Base-by-base conservation (phyloP, 2,329 filamentous ascomycete genomes). In the Talaromyces sp. region DNA sequence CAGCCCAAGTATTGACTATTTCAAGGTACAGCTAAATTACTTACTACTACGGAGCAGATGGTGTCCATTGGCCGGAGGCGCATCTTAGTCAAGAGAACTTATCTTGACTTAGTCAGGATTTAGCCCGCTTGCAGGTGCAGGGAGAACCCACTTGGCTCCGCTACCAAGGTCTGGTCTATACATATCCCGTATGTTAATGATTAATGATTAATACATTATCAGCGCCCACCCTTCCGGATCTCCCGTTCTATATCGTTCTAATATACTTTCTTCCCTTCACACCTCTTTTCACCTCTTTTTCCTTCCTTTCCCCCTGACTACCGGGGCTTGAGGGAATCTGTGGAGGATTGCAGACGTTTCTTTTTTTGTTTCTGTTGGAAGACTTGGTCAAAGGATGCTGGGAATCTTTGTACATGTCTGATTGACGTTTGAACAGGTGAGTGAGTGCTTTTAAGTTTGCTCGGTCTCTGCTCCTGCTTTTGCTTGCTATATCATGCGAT, bases 321-420 rank as follows among this genome's bases (percentile, higher is more conserved):
- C 19, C 52, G 52, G 52, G 52, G 52, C 2, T 39, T 19, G 49
- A 52, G 49, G 49, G 49, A n/a, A 31, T 52, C 6, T 19, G 33
- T 3, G 49, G 49, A 52, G 49, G 49, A 52, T 37, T 56, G 33
- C 10, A 22, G 33, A 33, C 17, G 3, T 22, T 37, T 39, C 35
- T 13, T 19, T 0, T 37, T 54, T 15, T 22, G 0, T 37, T 56
- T 39, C 27, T 22, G 19, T 11, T 17, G 13, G n/a, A n/a, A 39
- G 33, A 56, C 52, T 54, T 56, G 31, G n/a, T 56, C 52, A 57
- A 56, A 60, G 35, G 62, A 60, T 64, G 63, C 63, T 60, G 62
- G 62, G 37, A 50, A 64, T 61, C 43, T 64, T 61, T 59, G 61
- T 58, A 41, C 52, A 58, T 64, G 56, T 54, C 35, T 47, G 37